phyloP scores from a whole-genome alignment of 169 alveolate genomes.

The Plasmodium relictum region DNA sequence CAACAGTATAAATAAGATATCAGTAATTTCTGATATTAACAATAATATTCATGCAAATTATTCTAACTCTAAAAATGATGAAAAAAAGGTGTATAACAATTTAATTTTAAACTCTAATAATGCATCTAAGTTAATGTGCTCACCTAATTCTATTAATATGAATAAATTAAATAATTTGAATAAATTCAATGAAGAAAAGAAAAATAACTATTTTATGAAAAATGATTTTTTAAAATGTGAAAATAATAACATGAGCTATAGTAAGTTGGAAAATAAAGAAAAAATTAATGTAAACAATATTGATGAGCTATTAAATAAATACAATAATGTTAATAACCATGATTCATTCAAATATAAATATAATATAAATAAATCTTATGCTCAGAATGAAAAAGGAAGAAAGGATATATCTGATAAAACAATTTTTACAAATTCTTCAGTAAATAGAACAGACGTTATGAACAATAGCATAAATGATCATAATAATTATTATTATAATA shows the following conservation, averaged over 20 bases:
- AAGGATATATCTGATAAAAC: neutral
- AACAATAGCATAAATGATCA: neutral
- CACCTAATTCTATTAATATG: constrained; percentile 10
- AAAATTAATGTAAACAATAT: neutral
- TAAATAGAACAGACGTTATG: neutral
- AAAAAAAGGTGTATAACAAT: constrained; percentile 32
- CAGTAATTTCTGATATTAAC: constrained; percentile 20
- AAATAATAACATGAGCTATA: neutral
- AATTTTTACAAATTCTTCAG: neutral
- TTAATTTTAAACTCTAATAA: constrained; percentile 2
- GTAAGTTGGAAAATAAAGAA: neutral
- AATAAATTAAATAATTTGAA: constrained; percentile 12
- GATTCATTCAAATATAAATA: neutral
- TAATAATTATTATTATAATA: constrained; percentile 10
- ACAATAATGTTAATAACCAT: neutral
- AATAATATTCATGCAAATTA: constrained; percentile 1
- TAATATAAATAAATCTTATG: constrained; percentile 6
- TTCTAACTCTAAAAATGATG: constrained; percentile 17
- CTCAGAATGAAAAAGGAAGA: constrained; percentile 9
- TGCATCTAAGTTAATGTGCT: constrained; percentile 1
- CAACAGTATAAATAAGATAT: constrained; percentile 10
- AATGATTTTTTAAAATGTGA: constrained; percentile 22
- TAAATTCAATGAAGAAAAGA: constrained; percentile 3
- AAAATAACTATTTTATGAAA: constrained; percentile 23
- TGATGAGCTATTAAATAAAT: constrained; percentile 28